phyloP scores from a whole-genome alignment of 2,329 filamentous ascomycete genomes.

The Penicillium sp. region DNA sequence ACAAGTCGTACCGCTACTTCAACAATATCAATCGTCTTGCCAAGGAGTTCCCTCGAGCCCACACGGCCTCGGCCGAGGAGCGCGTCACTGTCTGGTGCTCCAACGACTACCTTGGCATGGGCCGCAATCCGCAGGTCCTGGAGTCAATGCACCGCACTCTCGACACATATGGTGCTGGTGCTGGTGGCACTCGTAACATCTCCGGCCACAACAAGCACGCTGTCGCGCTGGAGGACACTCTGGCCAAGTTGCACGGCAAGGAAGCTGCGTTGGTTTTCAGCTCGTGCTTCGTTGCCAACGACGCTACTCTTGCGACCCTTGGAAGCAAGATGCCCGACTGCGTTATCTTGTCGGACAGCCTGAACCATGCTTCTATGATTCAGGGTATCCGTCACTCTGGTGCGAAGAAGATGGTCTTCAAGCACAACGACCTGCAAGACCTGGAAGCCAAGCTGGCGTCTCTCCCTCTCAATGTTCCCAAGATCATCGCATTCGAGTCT shows the following conservation, averaged over 20 bases:
- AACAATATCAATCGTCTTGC: conserved; percentile 99
- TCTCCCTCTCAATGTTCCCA: conserved; percentile 80
- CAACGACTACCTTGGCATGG: conserved; percentile 99
- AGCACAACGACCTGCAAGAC: conserved; percentile 94
- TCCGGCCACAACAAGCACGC: conserved; percentile 97
- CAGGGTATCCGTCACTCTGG: conserved; percentile 97
- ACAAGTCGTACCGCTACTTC: conserved; percentile 99
- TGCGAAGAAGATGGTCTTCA: conserved; percentile 97
- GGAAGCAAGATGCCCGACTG: conserved; percentile 95
- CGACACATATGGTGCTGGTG: conserved; percentile 91
- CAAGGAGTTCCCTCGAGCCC: conserved; percentile 92
- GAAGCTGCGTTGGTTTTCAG: conserved; percentile 92
- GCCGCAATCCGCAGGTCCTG: conserved; percentile 82
- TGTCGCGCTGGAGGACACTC: conserved; percentile 75
- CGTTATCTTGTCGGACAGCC: conserved; percentile 94
- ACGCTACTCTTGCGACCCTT: conserved; percentile 93
- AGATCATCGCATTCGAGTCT: conserved; percentile 98
- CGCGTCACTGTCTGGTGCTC: conserved; percentile 98
- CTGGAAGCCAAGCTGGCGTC: conserved; percentile 90
- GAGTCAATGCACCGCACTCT: conserved; percentile 92
- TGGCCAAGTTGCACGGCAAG: conserved; percentile 89
- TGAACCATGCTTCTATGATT: conserved; percentile 99
- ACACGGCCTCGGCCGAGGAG: conserved; percentile 81
- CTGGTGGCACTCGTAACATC: conserved; percentile 94
- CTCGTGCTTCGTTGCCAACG: conserved; percentile 97